Base-by-base conservation (phyloP, 2,329 filamentous ascomycete genomes). In the Plenodomus biglobosus region DNA sequence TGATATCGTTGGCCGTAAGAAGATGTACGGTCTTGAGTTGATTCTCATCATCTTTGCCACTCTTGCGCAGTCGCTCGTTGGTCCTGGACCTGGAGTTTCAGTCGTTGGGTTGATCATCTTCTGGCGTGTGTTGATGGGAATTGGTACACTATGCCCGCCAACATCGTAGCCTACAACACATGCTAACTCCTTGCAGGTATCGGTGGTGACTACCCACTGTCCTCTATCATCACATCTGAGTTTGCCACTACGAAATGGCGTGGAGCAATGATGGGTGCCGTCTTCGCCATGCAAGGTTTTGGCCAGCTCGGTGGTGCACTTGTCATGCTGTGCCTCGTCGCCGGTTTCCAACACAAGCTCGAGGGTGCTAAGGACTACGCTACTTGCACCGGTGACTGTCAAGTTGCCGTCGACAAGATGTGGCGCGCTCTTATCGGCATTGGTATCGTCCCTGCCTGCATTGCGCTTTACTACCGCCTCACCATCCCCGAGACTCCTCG, bases 181-280 rank as follows among this genome's bases (percentile, higher is more conserved):
- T n/a, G 3, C 13, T 54, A 62, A 48, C 62, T 27, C 8, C 2
- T 6, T n/a, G 1, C 21, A 69, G 68, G 69, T 38, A 72, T 72
- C 22, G 69, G 89, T 56, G 89, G 88, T 52, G 89, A 94, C 65
- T 94, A 92, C 66, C 90, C 90, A 2, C 78, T 95, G 4, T 90
- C 86, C 35, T 87, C 85, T 20, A 88, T 94, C 62, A 95, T 94
- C 65, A 94, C 89, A 6, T 91, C 71, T 7, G 72, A 75, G 50
- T 75, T 73, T 52, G 69, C 73, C 13, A 72, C 73, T 1, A 73
- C 71, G 22, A 70, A 73, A 36, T 72, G 68, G 58, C 59, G 73
- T 27, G 73, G 68, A 32, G 68, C 71, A 10, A 75, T 75, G 72
- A 69, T 76, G 65, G 65, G 64, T 19, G 69, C 72, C n/a, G 70